phyloP scores from a whole-genome alignment of 305 asterid species.

The Withania somnifera region DNA sequence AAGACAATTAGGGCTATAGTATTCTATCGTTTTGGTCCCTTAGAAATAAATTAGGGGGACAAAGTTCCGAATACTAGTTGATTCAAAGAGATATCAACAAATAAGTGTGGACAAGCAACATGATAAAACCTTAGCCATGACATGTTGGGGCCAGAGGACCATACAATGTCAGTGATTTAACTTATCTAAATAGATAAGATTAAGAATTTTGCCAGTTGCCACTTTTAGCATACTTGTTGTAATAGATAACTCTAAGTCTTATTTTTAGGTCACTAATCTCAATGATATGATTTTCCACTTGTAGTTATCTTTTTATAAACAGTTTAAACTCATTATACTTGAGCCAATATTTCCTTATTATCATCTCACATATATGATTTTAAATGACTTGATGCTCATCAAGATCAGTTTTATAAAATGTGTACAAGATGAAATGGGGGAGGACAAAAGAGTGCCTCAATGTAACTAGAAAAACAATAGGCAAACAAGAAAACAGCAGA shows the following conservation, averaged over 20 bases:
- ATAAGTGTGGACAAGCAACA: not conserved
- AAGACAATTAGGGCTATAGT: not conserved
- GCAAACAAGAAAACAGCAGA: constrained; percentile 50
- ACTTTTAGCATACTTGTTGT: no score
- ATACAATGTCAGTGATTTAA: not conserved
- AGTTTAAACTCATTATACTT: not conserved
- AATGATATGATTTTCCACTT: not conserved
- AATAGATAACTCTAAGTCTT: not conserved
- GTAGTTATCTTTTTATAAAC: not conserved
- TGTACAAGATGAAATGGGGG: constrained; percentile 2
- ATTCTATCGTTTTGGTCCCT: not conserved
- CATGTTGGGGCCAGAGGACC: not conserved
- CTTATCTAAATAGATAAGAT: not conserved
- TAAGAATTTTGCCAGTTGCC: not conserved
- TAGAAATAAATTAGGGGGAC: not conserved
- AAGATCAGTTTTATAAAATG: not conserved
- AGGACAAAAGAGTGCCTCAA: not conserved
- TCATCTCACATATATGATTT: not conserved
- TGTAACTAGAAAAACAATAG: constrained; percentile 41
- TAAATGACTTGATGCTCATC: not conserved
- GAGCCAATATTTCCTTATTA: not conserved
- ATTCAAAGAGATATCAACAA: not conserved
- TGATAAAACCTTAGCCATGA: not conserved
- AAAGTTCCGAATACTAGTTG: not conserved
- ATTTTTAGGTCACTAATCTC: not conserved